A percentile compares a stretch with the other conserved stretches of the same genome.
These are phyloP conservation scores for Vigna mungo DNA, from an alignment of 306 rosid genomes.

Conservation along the genomic window DNA sequence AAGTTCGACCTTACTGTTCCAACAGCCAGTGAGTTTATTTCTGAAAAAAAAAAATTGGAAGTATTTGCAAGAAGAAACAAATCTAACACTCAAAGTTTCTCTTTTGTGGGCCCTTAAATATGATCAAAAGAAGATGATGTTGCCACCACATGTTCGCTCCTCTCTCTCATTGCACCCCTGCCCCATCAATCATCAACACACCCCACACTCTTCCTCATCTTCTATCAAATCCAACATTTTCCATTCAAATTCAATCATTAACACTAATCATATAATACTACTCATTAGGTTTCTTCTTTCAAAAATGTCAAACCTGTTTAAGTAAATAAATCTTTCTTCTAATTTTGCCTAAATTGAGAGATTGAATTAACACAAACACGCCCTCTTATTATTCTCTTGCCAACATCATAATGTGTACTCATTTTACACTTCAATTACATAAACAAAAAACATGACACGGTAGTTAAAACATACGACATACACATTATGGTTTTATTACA, in stretches of 20 bases:
- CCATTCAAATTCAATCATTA: constrained; percentile 15
- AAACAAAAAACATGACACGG: not conserved
- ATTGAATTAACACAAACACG: not conserved
- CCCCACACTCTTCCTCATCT: constrained; percentile 8
- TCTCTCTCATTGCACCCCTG: constrained; percentile 41
- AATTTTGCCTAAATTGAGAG: not conserved
- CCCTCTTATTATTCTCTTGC: not conserved
- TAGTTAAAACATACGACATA: not conserved
- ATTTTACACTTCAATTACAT: not conserved
- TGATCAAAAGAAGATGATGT: constrained; percentile 15
- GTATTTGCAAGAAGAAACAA: constrained; percentile 24
- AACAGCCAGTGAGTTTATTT: not conserved
- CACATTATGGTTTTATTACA: not conserved
- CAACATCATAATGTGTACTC: not conserved
- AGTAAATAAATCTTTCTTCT: not conserved
- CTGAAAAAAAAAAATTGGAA: not conserved
- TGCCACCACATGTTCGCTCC: not conserved
- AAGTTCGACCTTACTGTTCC: not conserved
- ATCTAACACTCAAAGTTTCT: constrained; percentile 20
- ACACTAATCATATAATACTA: not conserved
- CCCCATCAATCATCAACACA: constrained; percentile 47
- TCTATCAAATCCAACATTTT: not conserved
- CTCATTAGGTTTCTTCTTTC: not conserved
- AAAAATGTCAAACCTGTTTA: not conserved
- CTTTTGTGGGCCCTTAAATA: constrained; percentile 14